Base-by-base conservation (phyloP, 2,329 filamentous ascomycete genomes). In the Fusarium coffeatum region DNA sequence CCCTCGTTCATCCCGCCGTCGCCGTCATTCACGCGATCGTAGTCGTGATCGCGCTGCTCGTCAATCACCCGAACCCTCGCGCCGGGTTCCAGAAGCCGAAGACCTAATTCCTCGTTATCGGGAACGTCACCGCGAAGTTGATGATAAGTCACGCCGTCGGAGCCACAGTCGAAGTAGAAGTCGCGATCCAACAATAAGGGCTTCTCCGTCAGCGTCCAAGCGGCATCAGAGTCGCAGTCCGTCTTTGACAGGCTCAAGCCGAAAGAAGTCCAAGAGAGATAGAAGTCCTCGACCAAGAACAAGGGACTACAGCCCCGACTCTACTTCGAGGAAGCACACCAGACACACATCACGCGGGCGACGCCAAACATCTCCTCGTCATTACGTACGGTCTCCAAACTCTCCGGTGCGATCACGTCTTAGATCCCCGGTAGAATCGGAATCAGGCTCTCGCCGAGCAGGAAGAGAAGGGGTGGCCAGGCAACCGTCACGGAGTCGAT, bases 211-310 rank as follows among this genome's bases (percentile, higher is more conserved):
- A 25, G 79, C 81, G 8, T 67, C 78, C 37, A 85, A 84, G 70
- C 78, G 83, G 53, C 77, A 79, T 49, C 79, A 83, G 60, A 84
- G 79, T 60, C 79, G 79, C 53, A 84, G 81, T 49, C 80, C 75
- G n/a, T 79, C 83, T 3, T 74, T 78, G 23, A 78, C 76, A 5
- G 72, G 74, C 8, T 78, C 78, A 32, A 80, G 79, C 51, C 78
- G 80, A 27, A 85, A 85, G 72, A 81, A 75, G 76, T 81, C 78
- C 20, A 78, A 77, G 64, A 76, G 77, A 63, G 72, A 76, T 6
- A 72, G 76, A 49, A 80, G 79, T 49, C 76, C 78, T 23, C 83
- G 83, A 71, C 58, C 66, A 48, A 68, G 80, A 81, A 77, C 78
- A 78, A 78, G 79, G 51, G 80, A 80, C 61, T 80, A 79, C 63